Evolutionary conservation across 202 grass and related monocot species (phyloP), one percentile per base, ranked within the genome.

Genomic region (Zoysia matrella): DNA sequence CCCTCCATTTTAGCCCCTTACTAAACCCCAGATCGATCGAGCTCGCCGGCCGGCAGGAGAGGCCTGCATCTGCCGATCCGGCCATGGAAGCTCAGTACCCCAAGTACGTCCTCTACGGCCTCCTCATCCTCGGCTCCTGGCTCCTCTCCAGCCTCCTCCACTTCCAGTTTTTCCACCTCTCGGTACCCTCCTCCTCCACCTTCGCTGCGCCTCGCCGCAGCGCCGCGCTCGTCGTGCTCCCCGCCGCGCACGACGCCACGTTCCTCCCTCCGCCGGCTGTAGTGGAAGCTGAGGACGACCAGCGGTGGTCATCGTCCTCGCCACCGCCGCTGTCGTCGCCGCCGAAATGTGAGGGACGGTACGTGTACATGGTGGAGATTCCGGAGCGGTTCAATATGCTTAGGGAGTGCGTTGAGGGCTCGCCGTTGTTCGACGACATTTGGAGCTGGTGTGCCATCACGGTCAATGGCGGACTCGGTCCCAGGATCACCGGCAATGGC

Each of bases 91-190:
- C 63, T 18, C 67, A 82, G 52, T 83, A 83, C 75, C 86, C 86
- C 76, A 89, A 84, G 71, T 84, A 81, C 65, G 48, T 84, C 65
- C 56, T 89, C 49, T 89, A 89, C 57, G 58, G 64, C 76, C 42
- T 88, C 56, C 76, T 84, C 48, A 76, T 89, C 30, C 7, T 65
- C 1, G 82, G 76, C 4, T 84, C 86, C 55, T 89, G 86, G 86
- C 82, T 89, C 48, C 45, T 88, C 76, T 89, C 76, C 42, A 80
- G 76, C 65, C 48, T 89, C 66, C 76, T 89, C 49, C 86, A 84
- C 56, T 81, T 89, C 49, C 82, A 89, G 4, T 72, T 79, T 55
- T 22, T 84, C 76, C 81, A 84, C 41, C 76, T 55, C 63, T 57
- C 76, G 6, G 81, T 63, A 62, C 73, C 62, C 12, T 12, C 69